Base-by-base conservation (phyloP, 129 eudicot species). In the Centrapalus pauciflorus region DNA sequence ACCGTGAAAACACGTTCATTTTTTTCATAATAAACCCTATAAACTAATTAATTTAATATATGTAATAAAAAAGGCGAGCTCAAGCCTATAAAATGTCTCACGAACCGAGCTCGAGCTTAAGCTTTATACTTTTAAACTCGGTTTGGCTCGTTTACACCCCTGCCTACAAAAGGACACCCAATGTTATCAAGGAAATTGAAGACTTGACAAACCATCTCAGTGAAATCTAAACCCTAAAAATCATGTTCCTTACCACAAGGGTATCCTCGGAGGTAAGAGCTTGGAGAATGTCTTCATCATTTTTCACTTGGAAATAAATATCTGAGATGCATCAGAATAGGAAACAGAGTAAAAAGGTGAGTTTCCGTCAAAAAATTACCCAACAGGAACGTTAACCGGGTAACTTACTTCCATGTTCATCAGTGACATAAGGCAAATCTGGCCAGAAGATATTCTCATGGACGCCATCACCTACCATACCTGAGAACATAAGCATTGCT, bases 361-460 rank as follows among this genome's bases (percentile, higher is more conserved):
- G 20, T 56, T 52, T 20, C 25, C 60, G 24, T 38, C 20, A 32
- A 8, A 14, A 76, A 64, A 13, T 1, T 14, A 14, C 4, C 33
- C 24, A 12, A 69, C 52, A 35, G 55, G 59, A 28, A 34, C 7
- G 0, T 17, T 45, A 62, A 41, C 34, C 33, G 17, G 37, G 43
- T 33, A 58, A 69, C 96, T 81, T 73, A 92, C 98, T 85, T 74
- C 95, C 98, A 78, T 81, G 84, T 78, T 92, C 98, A 66, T 86
- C 98, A 2, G 98, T 93, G 55, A 84, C 78, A 73, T 93, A 93
- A 55, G 98, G 96, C 76, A 93, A 79, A 69, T 88, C 98, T 28
- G 96, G 98, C 96, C 96, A 93, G 83, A 88, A 93, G 52, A 92
- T 82, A 73, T 88, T 88, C 50, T 92, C 90, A 55, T 83, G 87